Base-by-base conservation (phyloP, 2,329 filamentous ascomycete species). In the Calonectria pauciramosa region DNA sequence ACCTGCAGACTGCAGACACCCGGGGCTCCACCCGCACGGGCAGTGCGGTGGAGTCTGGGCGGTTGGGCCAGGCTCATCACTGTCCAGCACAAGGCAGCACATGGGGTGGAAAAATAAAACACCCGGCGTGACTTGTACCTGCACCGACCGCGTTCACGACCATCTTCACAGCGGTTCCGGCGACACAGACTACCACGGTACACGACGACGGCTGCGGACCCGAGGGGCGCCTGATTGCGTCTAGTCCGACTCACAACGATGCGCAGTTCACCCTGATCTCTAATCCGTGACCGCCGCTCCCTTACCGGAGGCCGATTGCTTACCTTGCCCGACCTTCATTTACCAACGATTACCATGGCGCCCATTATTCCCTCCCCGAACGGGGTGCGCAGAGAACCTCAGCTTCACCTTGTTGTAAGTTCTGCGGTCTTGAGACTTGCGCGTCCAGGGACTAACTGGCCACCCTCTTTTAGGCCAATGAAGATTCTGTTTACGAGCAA, bases 401-500 rank as follows among this genome's bases (percentile, higher is more conserved):
- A 90, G 75, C 82, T 90, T 72, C 85, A 88, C 74, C 85, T 90
- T 60, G 86, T 90, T 38, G 89, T 90, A 83, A 71, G 87, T 84
- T 47, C 32, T 59, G 20, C 65, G 38, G 36, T 68, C 23, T 67
- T 64, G 32, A 36, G 59, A 68, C 32, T 59, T 32, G 14, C 54
- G 23, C 16, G 34, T 16, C 7, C 9, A 3, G 9, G 18, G 23
- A 77, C 81, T 87, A 75, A 83, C 78, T 38, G 51, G 47, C 80
- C 81, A 78, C 80, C 2, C 10, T 78, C 5, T 9, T 49, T 14
- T 32, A 96, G 92, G 90, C 93, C 80, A 94, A 96, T 83, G 95
- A 97, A 87, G 97, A 99, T 87, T 93, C 95, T 70, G 91, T 98
- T 75, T 99, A 99, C 89, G 97, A 99, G 87, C 96, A 98, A 86